phyloP scores from a whole-genome alignment of 1,139 yeast genomes.

The Petasospora rhodanensis region DNA sequence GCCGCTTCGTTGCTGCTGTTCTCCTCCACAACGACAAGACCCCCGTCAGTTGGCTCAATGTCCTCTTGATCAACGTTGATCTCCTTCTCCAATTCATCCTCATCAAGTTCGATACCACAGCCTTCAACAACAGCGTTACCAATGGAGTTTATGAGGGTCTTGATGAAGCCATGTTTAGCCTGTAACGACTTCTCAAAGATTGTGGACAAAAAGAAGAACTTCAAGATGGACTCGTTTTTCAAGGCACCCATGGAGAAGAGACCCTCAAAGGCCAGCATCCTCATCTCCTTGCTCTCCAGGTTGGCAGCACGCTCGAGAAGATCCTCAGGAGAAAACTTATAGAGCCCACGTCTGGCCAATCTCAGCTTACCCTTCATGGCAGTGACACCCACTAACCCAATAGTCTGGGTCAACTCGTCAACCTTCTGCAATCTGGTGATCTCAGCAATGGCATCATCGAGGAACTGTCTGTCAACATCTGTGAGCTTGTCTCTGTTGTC shows the following conservation, averaged over 20 bases:
- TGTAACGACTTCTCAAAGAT: conserved; percentile 53
- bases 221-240: conserved; percentile 53
- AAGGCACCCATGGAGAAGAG: conserved; percentile 73
- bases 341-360: conserved; percentile 55
- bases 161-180: conserved; percentile 48
- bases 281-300: conserved; percentile 45
- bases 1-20: conserved; percentile 37
- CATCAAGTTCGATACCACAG: conserved; percentile 48
- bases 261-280: conserved; percentile 69
- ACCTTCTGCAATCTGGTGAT: conserved; percentile 71
- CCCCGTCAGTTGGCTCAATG: conserved; percentile 19
- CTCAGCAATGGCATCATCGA: conserved; percentile 48
- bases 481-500: conserved; percentile 22
- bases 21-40: conserved; percentile 45
- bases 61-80: conserved; percentile 18
- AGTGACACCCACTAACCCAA: conserved; percentile 50
- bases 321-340: conserved; percentile 48
- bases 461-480: conserved; percentile 31
- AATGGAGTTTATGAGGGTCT: conserved; percentile 45
- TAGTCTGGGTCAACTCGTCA: conserved; percentile 80
- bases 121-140: conserved; percentile 72
- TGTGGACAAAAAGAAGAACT: conserved; percentile 56
- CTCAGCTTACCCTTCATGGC: conserved; percentile 56
- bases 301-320: conserved; percentile 46
- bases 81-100: conserved; percentile 48